Evolutionary conservation across 805 yeast species (phyloP).

Genomic region (Candida verbasci): DNA sequence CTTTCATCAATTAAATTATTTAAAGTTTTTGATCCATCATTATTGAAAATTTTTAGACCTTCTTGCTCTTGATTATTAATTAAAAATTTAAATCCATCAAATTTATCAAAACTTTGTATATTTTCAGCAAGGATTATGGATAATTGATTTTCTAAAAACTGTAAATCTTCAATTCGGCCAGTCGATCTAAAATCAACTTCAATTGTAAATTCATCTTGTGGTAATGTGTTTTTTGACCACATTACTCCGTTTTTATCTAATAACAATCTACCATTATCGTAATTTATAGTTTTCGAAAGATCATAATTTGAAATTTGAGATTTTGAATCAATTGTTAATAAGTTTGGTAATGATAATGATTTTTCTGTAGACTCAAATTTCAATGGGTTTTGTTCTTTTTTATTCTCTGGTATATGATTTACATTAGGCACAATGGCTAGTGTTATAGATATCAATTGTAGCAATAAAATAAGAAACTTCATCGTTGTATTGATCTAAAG

Average conservation of each 20-base stretch:
- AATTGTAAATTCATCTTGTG: constrained; percentile 45
- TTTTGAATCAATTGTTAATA: constrained; percentile 20
- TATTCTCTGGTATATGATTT: no score
- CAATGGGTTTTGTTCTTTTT: neutral
- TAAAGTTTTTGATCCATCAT: constrained; percentile 48
- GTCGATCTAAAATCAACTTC: constrained; percentile 62
- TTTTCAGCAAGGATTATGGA: constrained; percentile 16
- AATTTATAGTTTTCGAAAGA: constrained; percentile 65
- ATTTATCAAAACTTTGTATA: constrained; percentile 52
- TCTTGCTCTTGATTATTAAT: constrained; percentile 48
- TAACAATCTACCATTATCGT: constrained; percentile 64
- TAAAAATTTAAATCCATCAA: constrained; percentile 61
- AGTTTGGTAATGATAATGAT: constrained; percentile 29
- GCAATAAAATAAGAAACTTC: neutral
- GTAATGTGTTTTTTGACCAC: constrained; percentile 17
- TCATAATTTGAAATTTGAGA: constrained; percentile 28
- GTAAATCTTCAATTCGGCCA: constrained; percentile 26
- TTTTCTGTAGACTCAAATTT: neutral
- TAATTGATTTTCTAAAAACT: constrained; percentile 11
- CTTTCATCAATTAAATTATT: constrained; percentile 28
- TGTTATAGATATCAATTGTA: neutral
- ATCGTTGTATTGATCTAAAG: no score
- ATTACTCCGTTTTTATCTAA: constrained; percentile 15
- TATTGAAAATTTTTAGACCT: constrained; percentile 54
- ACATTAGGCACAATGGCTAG: constrained; percentile 1